Percentiles rank a stretch among this genome's conserved stretches.
phyloP scores from a whole-genome alignment of 805 yeast species.

The Starmera caribaea region DNA sequence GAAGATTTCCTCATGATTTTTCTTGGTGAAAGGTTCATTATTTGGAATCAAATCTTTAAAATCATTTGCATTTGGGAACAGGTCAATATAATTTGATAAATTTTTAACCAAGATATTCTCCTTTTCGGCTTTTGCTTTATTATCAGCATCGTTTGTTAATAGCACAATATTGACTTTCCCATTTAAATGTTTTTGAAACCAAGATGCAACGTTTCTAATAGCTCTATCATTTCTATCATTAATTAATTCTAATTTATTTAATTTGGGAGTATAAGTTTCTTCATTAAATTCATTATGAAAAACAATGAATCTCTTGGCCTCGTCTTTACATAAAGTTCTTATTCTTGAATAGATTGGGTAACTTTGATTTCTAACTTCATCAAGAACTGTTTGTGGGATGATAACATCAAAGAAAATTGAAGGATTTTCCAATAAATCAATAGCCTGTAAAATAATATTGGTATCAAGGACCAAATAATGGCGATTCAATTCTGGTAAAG shows the following conservation, averaged over 20 bases:
- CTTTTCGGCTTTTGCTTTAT: constrained; percentile 42
- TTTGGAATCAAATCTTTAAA: constrained; percentile 72
- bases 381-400: constrained; percentile 90
- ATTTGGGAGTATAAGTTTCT: constrained; percentile 56
- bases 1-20: constrained; percentile 33
- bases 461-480: constrained; percentile 87
- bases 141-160: constrained; percentile 71
- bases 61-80: constrained; percentile 62
- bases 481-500: constrained; percentile 38
- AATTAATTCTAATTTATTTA: constrained; percentile 51
- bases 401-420: constrained; percentile 80
- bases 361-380: constrained; percentile 83
- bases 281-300: constrained; percentile 88
- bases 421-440: constrained; percentile 76
- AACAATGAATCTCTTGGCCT: constrained; percentile 76
- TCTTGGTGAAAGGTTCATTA: constrained; percentile 24
- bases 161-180: constrained; percentile 37
- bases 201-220: constrained; percentile 63
- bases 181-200: constrained; percentile 62
- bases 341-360: constrained; percentile 82
- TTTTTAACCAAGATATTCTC: constrained; percentile 49
- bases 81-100: constrained; percentile 59
- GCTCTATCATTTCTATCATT: constrained; percentile 92
- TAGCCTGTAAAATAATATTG: constrained; percentile 77
- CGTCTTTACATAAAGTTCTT: constrained; percentile 62